Evolutionary conservation across 495 filamentous ascomycete genomes (phyloP).

Genomic region (Neurospora sp.): DNA sequence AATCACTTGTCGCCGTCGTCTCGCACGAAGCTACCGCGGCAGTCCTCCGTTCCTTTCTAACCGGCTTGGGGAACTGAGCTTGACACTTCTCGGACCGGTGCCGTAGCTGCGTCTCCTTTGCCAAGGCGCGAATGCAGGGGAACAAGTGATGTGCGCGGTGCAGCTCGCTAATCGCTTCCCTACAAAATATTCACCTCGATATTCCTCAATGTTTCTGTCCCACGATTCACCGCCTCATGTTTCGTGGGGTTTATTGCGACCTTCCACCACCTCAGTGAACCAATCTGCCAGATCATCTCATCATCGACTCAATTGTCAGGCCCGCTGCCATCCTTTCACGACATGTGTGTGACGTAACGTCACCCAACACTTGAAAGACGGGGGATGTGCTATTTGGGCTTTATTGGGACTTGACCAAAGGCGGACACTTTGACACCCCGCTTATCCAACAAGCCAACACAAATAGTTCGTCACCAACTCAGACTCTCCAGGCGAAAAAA

Average conservation of each 20-base stretch:
- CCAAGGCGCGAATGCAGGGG: not conserved
- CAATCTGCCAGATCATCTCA: not conserved
- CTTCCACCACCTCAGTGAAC: not conserved
- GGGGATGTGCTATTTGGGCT: not conserved
- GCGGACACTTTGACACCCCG: not conserved
- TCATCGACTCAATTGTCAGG: not conserved
- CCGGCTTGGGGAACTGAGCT: not conserved
- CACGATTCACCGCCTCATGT: not conserved
- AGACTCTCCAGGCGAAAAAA: not conserved
- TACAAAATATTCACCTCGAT: not conserved
- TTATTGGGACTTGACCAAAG: not conserved
- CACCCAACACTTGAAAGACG: not conserved
- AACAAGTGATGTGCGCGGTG: not conserved
- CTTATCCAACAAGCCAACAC: not conserved
- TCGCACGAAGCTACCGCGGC: not conserved
- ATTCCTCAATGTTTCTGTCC: not conserved
- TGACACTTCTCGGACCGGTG: not conserved
- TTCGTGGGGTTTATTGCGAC: not conserved
- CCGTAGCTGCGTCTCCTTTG: not conserved
- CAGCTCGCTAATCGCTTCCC: not conserved
- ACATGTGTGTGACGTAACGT: not conserved
- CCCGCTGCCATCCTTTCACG: not conserved
- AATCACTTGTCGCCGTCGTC: not conserved
- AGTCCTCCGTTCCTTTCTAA: not conserved
- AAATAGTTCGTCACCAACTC: not conserved